phyloP scores from a whole-genome alignment of 345 rosid species.

The Physaria fendleri region DNA sequence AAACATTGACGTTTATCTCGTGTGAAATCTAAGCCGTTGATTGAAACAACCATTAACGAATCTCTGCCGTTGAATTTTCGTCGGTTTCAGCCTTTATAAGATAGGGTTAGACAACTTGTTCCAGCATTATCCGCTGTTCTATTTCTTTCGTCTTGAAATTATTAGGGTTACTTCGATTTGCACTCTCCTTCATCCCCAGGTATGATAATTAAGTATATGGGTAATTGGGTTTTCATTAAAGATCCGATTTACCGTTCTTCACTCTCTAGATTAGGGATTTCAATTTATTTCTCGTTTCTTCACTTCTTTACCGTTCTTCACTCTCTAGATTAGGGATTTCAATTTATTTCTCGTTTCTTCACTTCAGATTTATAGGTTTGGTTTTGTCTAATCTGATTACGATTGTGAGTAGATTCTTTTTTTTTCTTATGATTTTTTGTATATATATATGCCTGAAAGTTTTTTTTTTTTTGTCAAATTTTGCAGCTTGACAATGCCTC shows the following conservation, averaged over 20 bases:
- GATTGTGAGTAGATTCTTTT: no score
- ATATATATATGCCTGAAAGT: no score
- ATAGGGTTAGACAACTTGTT: neutral
- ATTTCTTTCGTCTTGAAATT: neutral
- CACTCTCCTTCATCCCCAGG: conserved; percentile 16
- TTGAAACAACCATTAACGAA: neutral
- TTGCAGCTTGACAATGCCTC: no score
- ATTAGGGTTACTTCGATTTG: conserved; percentile 22
- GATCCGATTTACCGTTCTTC: no score
- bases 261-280: neutral
- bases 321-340: neutral
- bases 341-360: neutral
- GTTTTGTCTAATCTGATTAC: no score
- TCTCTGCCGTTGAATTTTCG: conserved; percentile 16
- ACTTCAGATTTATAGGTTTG: neutral
- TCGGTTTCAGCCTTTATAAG: conserved; percentile 18
- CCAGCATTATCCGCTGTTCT: conserved; percentile 11
- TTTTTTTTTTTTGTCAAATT: no score
- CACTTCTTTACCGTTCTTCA: neutral
- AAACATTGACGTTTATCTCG: neutral
- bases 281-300: neutral
- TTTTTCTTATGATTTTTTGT: no score
- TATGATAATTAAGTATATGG: neutral
- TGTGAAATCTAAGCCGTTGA: conserved; percentile 16
- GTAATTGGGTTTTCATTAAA: neutral